Conservation (phyloP, 441 rosid genomes). For the Gossypium aridum region DNA sequence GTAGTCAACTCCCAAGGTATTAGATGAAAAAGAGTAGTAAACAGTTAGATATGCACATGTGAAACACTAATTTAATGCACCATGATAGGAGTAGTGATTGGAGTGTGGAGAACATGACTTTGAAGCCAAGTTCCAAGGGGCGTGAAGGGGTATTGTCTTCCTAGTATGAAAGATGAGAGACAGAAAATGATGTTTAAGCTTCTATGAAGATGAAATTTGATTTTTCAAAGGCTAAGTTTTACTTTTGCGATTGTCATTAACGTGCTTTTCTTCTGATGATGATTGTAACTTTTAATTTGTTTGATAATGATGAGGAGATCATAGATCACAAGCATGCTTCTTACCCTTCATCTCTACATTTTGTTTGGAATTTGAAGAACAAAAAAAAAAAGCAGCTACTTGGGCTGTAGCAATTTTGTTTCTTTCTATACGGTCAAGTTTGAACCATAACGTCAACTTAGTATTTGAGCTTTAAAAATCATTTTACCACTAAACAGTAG, state of each 20-base stretch:
- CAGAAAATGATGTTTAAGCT: conserved; percentile 20
- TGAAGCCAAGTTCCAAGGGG: conserved; percentile 23
- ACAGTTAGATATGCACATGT: not conserved
- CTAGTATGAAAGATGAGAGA: not conserved
- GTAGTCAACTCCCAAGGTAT: not conserved
- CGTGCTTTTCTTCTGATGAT: not conserved
- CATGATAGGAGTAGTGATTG: conserved; percentile 1
- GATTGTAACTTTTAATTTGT: not conserved
- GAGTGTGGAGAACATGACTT: conserved; percentile 11
- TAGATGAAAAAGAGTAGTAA: not conserved
- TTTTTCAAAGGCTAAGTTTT: not conserved
- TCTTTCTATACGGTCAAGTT: too few relatives aligned
- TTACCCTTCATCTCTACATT: not conserved
- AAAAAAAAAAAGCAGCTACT: not conserved
- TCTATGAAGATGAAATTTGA: not conserved
- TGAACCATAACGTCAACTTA: too few relatives aligned
- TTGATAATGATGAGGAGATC: not conserved
- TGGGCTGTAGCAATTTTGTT: too few relatives aligned
- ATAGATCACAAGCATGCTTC: not conserved
- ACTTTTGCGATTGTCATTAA: not conserved
- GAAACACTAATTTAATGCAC: not conserved
- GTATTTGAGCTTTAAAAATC: too few relatives aligned
- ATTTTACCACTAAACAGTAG: too few relatives aligned
- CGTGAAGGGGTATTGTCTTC: conserved; percentile 2
- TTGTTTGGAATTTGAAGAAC: not conserved